Conservation (phyloP, 2,329 filamentous ascomycete genomes). For the Polytolypa hystricis region DNA sequence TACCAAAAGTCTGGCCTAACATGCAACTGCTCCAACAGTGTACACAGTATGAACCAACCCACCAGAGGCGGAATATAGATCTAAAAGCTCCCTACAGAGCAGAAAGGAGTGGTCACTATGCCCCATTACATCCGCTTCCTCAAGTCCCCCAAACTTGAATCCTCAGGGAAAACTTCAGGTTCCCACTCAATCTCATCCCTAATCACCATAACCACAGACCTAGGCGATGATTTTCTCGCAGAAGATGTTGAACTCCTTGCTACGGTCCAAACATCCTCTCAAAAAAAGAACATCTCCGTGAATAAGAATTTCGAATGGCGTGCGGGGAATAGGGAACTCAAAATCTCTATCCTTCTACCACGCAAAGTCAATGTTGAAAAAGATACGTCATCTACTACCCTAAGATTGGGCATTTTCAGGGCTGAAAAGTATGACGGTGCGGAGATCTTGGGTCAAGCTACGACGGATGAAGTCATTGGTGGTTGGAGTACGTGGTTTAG, state of each 20-base stretch:
- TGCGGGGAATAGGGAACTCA: constrained; percentile 33
- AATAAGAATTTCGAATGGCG: constrained; percentile 36
- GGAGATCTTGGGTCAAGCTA: constrained; percentile 17
- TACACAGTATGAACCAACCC: too few species aligned
- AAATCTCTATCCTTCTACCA: constrained; percentile 29
- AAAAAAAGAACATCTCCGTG: constrained; percentile 22
- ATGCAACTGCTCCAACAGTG: too few species aligned
- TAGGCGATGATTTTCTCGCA: constrained; percentile 54
- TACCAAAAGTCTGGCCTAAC: too few species aligned
- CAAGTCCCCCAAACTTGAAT: constrained; percentile 44
- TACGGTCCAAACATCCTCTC: constrained; percentile 19
- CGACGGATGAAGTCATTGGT: constrained; percentile 41
- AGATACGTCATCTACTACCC: not conserved
- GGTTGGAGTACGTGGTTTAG: constrained; percentile 43
- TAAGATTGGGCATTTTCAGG: not conserved
- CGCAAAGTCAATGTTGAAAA: constrained; percentile 7
- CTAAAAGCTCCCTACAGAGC: too few species aligned
- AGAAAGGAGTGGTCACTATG: too few species aligned
- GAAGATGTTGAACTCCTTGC: constrained; percentile 34
- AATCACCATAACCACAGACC: constrained; percentile 57
- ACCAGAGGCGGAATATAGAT: too few species aligned
- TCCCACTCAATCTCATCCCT: constrained; percentile 36
- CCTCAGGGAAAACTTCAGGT: constrained; percentile 15
- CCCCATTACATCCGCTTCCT: constrained; percentile 57
- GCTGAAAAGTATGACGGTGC: constrained; percentile 17